phyloP scores from a whole-genome alignment of 2,329 filamentous ascomycete species.

The Colletotrichum chlorophyti region DNA sequence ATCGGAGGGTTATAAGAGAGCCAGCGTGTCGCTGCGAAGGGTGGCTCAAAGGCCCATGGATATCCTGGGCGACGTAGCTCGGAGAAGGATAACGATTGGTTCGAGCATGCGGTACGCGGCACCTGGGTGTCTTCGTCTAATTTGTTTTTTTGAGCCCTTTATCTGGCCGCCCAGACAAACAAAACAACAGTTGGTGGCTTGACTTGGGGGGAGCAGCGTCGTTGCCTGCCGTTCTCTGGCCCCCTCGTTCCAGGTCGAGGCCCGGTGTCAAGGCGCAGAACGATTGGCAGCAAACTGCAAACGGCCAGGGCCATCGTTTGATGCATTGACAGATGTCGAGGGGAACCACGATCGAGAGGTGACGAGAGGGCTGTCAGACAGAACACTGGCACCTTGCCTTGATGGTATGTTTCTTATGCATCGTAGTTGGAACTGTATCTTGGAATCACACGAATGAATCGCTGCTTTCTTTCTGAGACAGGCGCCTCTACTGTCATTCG shows the following conservation, averaged over 20 bases:
- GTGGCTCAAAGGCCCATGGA: slow-evolving; percentile 21
- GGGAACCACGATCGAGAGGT: not conserved
- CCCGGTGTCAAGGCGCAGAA: not conserved
- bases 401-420: too few species aligned
- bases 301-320: not conserved
- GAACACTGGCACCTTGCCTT: not conserved
- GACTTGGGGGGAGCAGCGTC: not conserved
- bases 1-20: slow-evolving; percentile 22
- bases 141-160: not conserved
- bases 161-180: slow-evolving; percentile 13
- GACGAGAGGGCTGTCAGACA: not conserved
- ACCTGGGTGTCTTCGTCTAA: slow-evolving; percentile 20
- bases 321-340: not conserved
- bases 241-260: slow-evolving; percentile 3
- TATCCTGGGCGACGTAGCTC: slow-evolving; percentile 16
- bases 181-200: slow-evolving; percentile 4
- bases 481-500: too few species aligned
- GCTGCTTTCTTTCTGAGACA: too few species aligned
- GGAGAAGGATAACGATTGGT: slow-evolving; percentile 18
- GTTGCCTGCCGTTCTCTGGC: slow-evolving; percentile 3
- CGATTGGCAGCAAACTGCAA: slow-evolving; percentile 10
- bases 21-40: slow-evolving; percentile 23
- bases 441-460: not conserved
- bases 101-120: slow-evolving; percentile 15
- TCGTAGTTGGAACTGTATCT: too few species aligned